Evolutionary conservation across 768 basidiomycete species (phyloP), one percentile per base, ranked within the genome.

Genomic region (Pleurotus sapidus): DNA sequence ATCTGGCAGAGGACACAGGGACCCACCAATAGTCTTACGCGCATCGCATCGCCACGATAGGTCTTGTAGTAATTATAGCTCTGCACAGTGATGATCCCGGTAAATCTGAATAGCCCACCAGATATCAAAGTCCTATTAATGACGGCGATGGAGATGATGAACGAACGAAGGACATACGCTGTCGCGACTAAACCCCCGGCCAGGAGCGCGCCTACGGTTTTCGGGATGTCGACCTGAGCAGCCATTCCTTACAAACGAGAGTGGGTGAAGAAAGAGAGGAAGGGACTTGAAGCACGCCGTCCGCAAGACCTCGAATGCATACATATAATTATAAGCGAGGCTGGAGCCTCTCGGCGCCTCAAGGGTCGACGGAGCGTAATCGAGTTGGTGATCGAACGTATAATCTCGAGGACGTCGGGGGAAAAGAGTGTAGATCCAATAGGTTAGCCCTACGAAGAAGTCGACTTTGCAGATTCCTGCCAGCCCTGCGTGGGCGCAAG

Each of bases 191-290:
- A 66, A 4, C 73, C 74, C 2, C 78, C 77, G 18, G 77, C 57
- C 47, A 79, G 68, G 49, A 79, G 63, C 5, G 78, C 75, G 7
- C 78, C 78, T 38, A 74, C 70, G 0, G 77, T 77, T 27, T 59
- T 64, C 5, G 60, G 55, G 55, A 74, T 59, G 57, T 72, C 65
- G 23, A 62, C 57, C 30, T 34, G 30, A 11, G 30, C 59, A 59
- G 45, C 23, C 58, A 71, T 53, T 25, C 8, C 15, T 20, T 20
- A 30, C 45, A 46, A 39, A 47, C 45, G n/a, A 39, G 43, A 25
- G 43, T 25, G 55, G 40, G 39, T 18, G 42, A 54, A 54, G 39
- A 30, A 54, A 18, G 38, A 25, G 39, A 25, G 9, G 18, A 42
- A 30, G 38, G 42, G 23, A 54, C 17, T n/a, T 23, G 24, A 18